A percentile compares a stretch with the other conserved stretches of the same genome.
phyloP scores from a whole-genome alignment of 371 early-diverging fungal genomes.

The Zychaea mexicana region DNA sequence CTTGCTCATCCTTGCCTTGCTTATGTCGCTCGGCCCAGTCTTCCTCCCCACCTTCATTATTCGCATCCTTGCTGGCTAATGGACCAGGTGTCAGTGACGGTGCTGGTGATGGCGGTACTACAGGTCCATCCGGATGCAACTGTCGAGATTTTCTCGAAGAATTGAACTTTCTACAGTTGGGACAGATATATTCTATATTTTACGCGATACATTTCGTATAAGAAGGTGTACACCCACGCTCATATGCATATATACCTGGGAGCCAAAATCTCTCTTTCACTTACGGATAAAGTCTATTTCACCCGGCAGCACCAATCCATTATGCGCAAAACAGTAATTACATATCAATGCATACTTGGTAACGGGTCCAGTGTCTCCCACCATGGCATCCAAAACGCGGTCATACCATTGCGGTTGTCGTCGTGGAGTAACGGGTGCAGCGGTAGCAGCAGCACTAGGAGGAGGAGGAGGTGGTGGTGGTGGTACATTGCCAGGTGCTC shows the following conservation, averaged over 20 bases:
- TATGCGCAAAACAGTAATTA: conserved; percentile 84
- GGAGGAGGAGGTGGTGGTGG: background rate
- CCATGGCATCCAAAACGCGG: conserved; percentile 81
- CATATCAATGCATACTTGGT: conserved; percentile 91
- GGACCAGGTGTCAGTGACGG: background rate
- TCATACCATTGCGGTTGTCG: conserved; percentile 67
- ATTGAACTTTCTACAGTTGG: conserved; percentile 25
- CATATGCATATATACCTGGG: too few relatives aligned
- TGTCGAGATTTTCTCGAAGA: conserved; percentile 24
- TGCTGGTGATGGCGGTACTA: conserved; percentile 9
- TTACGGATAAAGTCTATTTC: conserved; percentile 72
- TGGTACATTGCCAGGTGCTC: background rate
- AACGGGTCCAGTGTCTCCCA: conserved; percentile 76
- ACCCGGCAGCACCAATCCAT: conserved; percentile 83
- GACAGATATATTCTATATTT: conserved; percentile 25
- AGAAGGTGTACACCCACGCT: too few relatives aligned
- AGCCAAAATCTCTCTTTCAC: too few relatives aligned
- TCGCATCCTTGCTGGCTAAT: background rate
- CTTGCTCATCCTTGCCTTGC: background rate
- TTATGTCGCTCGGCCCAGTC: background rate
- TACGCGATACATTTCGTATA: too few relatives aligned
- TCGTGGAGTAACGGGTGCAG: conserved; percentile 2
- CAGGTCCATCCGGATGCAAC: conserved; percentile 20
- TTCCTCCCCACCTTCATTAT: background rate
- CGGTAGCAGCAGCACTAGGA: too few relatives aligned